Evolutionary conservation across 2,329 filamentous ascomycete species (phyloP).

Genomic region (Lasiodiplodia gonubiensis): DNA sequence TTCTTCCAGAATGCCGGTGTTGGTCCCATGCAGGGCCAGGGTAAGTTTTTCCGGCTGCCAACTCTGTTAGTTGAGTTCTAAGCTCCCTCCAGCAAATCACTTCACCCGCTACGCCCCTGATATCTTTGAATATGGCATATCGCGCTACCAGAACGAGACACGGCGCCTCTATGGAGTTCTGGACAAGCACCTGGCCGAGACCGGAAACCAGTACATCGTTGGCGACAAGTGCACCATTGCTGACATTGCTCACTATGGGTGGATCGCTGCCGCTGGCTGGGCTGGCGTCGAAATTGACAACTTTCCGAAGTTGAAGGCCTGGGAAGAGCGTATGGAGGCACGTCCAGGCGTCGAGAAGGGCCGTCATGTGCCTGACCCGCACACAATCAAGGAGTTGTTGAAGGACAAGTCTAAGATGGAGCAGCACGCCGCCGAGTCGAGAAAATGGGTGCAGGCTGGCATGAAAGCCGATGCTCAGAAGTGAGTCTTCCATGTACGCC

Average conservation of each 20-base stretch:
- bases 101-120: conserved; percentile 67
- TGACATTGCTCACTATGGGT: conserved; percentile 82
- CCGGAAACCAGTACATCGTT: conserved; percentile 58
- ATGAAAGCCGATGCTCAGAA: conserved; percentile 68
- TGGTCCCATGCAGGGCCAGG: conserved; percentile 74
- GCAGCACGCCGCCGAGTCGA: conserved; percentile 58
- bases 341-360: conserved; percentile 78
- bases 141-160: conserved; percentile 83
- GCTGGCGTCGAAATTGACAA: conserved; percentile 72
- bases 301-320: conserved; percentile 77
- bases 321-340: conserved; percentile 73
- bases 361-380: conserved; percentile 69
- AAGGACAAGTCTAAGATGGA: conserved; percentile 65
- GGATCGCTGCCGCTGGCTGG: conserved; percentile 68
- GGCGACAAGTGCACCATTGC: conserved; percentile 69
- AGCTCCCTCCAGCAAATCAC: conserved; percentile 63
- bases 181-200: conserved; percentile 68
- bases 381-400: conserved; percentile 65
- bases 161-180: conserved; percentile 80
- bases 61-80: not conserved
- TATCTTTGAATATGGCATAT: conserved; percentile 80
- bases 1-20: conserved; percentile 76
- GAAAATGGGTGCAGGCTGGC: conserved; percentile 69
- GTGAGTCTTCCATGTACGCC: conserved; percentile 8
- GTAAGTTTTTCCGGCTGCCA: not conserved